Evolutionary conservation across 225 moss, liverwort and hornwort genomes (phyloP).

Genomic region (Straminergon stramineum): DNA sequence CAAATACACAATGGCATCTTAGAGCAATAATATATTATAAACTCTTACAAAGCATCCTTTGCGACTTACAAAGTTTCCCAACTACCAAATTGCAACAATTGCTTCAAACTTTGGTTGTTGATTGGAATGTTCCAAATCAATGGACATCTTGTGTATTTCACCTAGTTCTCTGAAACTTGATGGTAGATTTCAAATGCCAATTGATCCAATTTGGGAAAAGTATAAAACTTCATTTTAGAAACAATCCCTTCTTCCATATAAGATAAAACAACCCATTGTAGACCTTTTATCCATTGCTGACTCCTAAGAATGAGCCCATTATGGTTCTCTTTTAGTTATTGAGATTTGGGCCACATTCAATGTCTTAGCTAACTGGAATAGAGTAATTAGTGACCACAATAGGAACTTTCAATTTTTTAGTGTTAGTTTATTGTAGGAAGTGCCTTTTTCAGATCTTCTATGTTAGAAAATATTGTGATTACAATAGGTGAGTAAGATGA

Average conservation of each 20-base stretch:
- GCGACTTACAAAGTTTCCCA: background rate
- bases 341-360: too few species aligned
- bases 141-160: fast-evolving
- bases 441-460: too few species aligned
- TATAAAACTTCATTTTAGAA: background rate
- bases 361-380: too few species aligned
- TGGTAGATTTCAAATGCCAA: background rate
- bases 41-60: background rate
- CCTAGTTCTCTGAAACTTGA: background rate
- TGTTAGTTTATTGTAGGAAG: too few species aligned
- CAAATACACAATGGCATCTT: background rate
- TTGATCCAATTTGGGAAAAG: background rate
- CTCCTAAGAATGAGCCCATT: too few species aligned
- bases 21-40: background rate
- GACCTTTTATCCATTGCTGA: too few species aligned
- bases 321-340: too few species aligned
- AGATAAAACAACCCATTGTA: too few species aligned
- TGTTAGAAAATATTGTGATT: too few species aligned
- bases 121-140: background rate
- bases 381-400: too few species aligned
- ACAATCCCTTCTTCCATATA: background rate
- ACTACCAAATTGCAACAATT: background rate
- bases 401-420: too few species aligned
- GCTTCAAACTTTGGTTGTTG: background rate
- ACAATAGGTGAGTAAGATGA: too few species aligned